Evolutionary conservation across 2,329 filamentous ascomycete genomes (phyloP).

Genomic region (Aspergillus transmontanensis): DNA sequence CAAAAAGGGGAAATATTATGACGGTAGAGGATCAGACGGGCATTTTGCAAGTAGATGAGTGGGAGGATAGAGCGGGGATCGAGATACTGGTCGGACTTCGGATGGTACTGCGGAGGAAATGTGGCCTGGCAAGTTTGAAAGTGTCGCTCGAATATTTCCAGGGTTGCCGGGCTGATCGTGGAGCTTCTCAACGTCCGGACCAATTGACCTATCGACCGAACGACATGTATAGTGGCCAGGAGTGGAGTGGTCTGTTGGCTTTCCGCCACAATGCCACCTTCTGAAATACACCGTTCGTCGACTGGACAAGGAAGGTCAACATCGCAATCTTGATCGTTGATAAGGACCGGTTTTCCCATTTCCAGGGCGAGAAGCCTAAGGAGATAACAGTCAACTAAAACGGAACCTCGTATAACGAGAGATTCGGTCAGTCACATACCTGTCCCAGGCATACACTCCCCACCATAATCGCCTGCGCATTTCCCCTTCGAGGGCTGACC

Average conservation of each 20-base stretch:
- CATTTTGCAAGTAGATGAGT: slow-evolving; percentile 76
- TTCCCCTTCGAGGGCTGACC: slow-evolving; percentile 76
- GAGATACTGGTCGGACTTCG: slow-evolving; percentile 66
- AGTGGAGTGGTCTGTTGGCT: slow-evolving; percentile 68
- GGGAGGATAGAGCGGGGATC: slow-evolving; percentile 75
- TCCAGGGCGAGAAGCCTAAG: slow-evolving; percentile 72
- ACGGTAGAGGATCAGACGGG: slow-evolving; percentile 81
- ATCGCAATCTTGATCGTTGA: slow-evolving; percentile 87
- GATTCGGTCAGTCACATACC: slow-evolving; percentile 49
- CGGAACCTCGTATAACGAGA: neutral
- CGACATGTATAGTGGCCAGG: slow-evolving; percentile 77
- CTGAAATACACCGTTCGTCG: slow-evolving; percentile 68
- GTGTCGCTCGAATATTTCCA: slow-evolving; percentile 79
- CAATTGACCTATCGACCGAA: slow-evolving; percentile 74
- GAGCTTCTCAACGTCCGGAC: slow-evolving; percentile 70
- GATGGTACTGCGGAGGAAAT: slow-evolving; percentile 75
- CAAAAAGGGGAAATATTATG: slow-evolving; percentile 81
- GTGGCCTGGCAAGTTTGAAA: slow-evolving; percentile 73
- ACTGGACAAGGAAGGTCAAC: slow-evolving; percentile 75
- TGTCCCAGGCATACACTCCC: slow-evolving; percentile 87
- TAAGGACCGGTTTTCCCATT: slow-evolving; percentile 75
- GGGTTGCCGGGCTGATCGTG: slow-evolving; percentile 65
- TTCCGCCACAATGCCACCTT: slow-evolving; percentile 49
- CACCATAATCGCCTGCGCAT: slow-evolving; percentile 91
- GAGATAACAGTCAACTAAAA: neutral